These are phyloP conservation scores for Chlorella sorokiniana DNA, from an alignment of 139 green algal genomes.

Conservation along the genomic window DNA sequence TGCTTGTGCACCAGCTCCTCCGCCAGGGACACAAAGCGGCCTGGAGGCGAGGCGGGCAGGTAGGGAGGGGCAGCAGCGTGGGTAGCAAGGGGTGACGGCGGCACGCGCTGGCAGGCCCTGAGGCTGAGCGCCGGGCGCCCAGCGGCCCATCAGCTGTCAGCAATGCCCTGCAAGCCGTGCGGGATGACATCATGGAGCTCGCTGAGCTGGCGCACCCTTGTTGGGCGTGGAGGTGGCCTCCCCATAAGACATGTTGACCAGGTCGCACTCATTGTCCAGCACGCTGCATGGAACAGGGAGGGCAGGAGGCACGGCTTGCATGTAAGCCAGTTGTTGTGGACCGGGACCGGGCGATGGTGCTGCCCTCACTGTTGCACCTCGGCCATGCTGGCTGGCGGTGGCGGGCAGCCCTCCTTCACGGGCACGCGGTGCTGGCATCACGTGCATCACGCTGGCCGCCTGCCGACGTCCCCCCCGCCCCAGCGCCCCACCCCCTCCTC, in stretches of 20 bases:
- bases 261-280: conserved; percentile 60
- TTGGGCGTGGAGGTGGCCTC: conserved; percentile 77
- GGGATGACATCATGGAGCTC: too few species aligned
- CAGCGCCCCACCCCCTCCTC: neutral
- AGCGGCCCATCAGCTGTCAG: too few species aligned
- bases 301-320: neutral
- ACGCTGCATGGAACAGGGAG: neutral
- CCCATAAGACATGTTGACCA: conserved; percentile 85
- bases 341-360: neutral
- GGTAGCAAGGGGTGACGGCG: neutral
- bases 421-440: too few species aligned
- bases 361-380: too few species aligned
- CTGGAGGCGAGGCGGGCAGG: neutral
- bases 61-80: neutral
- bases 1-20: conserved; percentile 87
- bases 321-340: neutral
- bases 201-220: conserved; percentile 45
- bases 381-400: too few species aligned
- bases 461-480: neutral
- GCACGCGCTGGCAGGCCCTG: conserved; percentile 46
- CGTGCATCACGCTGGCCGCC: neutral
- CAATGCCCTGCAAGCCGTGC: too few species aligned
- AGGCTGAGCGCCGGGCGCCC: too few species aligned
- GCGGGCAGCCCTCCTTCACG: too few species aligned
- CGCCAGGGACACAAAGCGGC: conserved; percentile 68